Base-by-base conservation (phyloP, 768 basidiomycete species). In the Trametes elegans region DNA sequence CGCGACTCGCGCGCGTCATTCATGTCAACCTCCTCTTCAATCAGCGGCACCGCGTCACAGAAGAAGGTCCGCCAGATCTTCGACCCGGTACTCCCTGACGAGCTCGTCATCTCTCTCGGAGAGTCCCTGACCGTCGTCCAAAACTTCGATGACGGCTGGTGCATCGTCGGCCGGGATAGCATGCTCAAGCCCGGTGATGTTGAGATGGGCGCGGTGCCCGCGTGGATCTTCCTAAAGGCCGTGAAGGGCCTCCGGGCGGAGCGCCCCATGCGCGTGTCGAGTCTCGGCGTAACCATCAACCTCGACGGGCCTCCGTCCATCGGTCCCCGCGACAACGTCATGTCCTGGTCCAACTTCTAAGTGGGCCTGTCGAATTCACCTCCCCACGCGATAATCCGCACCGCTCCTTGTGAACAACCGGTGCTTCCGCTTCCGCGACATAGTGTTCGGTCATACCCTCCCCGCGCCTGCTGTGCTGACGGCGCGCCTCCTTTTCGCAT, bases 121-220 rank as follows among this genome's bases (percentile, higher is more conserved):
- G 87, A 92, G 66, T 73, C 72, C 31, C 70, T 91, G 36, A 79
- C 78, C 1, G 70, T 90, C 26, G 74, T 89, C 55, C 80, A 81
- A 56, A 81, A 81, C 5, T 88, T 84, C 62, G 85, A 90, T 55
- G 89, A 91, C 53, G 89, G 88, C 2, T 92, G 89, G 89, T 88
- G 85, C 61, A 75, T 88, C 47, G 85, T 88, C 47, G 83, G 80
- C 18, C 74, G 85, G 26, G 80, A 85, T 56, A 67, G 64, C 69
- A 23, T 61, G 29, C 49, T 66, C 57, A 67, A 62, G 21, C 58
- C 66, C 3, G 72, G 71, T 18, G 74, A 80, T 36, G 72, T 84
- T 31, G 87, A 90, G 65, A 68, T 89, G 16, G 89, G 89, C 34
- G 77, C 85, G 28, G 81, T 89, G 3, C 89, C 89, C 10, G 81